Base-by-base conservation (phyloP, 1,139 yeast species). In the Candida pseudocylindracea region DNA sequence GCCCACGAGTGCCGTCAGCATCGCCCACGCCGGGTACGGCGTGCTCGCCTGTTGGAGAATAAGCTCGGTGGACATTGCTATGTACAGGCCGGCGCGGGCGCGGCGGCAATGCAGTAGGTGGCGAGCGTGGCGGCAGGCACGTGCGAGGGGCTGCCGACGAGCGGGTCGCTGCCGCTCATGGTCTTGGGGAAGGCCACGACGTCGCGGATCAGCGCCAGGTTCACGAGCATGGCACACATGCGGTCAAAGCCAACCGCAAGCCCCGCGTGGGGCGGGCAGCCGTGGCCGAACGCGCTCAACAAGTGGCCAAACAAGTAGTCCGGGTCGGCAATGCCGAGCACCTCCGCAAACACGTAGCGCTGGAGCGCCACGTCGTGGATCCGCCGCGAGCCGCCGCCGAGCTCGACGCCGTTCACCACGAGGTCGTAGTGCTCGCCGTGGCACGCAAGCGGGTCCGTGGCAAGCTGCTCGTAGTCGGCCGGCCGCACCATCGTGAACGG, bases 261-360 rank as follows among this genome's bases (percentile, higher is more conserved):
- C 0, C 99, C 99, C 2, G 96, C 95, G 54, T 88, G 99, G 0
- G 99, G 98, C 1, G 99, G 99, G 46, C 96, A 83, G 1, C 98
- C 98, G 55, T 79, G 71, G 31, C 69, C 67, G 37, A 88, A 66
- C 0, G 94, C 95, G 31, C 62, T 59, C 27, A 91, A 56, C 32
- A 88, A 58, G 50, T 91, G 99, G 0, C 93, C 93, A 56, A 88
- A 88, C n/a, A 81, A 55, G 12, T 50, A 48, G 32, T 72, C 59
- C 33, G 76, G 63, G 39, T 79, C 58, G 0, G 45, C 34, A n/a
- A 76, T 71, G 10, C 57, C 48, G 28, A 76, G 54, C 25, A 78
- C 57, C 28, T 65, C 51, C 34, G 65, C 57, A 43, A 78, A 70
- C 2, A 88, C 65, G 46, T 58, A 79, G 37, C 62, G 60, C 49